Base-by-base conservation (phyloP, 352 stramenopile species). In the Phytopythium helicoides region DNA sequence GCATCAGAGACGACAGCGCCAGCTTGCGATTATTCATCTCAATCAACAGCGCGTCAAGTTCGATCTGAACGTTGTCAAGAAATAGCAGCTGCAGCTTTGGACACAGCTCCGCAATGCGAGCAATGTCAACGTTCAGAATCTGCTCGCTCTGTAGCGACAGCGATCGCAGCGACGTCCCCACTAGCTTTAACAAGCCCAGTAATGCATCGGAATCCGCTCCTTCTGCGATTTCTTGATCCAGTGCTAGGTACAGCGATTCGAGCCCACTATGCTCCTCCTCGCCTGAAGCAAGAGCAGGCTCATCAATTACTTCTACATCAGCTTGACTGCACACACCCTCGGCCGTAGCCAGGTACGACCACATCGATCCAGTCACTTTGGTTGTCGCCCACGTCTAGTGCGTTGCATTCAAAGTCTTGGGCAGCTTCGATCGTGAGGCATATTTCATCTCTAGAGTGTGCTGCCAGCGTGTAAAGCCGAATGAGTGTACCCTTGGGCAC, bases 331-430 rank as follows among this genome's bases (percentile, higher is more conserved):
- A 76, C 50, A 25, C 64, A 47, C 5, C 66, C 66, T 26, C 60
- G 66, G 1, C 54, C 66, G 36, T 51, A 59, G 15, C 69, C 66
- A 18, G 69, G 69, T 7, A 79, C 48, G 7, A 76, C 35, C 9
- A 73, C 52, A 18, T 76, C 62, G 4, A 73, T 52, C 54, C 42
- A 64, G 3, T 68, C 54, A 39, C 51, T 60, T 10, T 60, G 25
- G 15, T 33, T 41, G 8, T 65, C 58, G 23, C 67, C 45, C 26
- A 26, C 26, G 23, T 72, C 52, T 5, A 53, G 10, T 10, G 35
- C 47, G 2, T 42, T 22, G 12, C 47, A 53, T 16, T 35, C 47
- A 44, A 53, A 44, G 19, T 53, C 47, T 44, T 53, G 47, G n/a
- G 33, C 47, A 0, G 35, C 47, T 31, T 41, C 22, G 21, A 53